Conservation (phyloP, 2,329 filamentous ascomycete species). For the Nakataea oryzae region DNA sequence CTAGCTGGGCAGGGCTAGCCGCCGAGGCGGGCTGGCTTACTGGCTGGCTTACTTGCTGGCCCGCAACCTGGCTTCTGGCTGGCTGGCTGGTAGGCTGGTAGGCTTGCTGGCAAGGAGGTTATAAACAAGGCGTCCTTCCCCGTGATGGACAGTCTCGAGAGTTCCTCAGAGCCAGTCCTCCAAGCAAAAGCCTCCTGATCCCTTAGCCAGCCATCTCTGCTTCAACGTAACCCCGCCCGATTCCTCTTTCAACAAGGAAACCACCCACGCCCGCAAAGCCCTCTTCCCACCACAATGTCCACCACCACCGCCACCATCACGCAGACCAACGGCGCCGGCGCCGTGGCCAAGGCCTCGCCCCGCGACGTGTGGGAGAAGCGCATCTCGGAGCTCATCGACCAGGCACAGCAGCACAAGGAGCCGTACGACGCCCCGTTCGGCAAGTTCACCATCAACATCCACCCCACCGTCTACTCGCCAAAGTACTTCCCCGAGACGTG, state of each 20-base stretch:
- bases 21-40: too few relatives aligned
- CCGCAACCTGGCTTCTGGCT: too few relatives aligned
- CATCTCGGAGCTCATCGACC: constrained; percentile 1
- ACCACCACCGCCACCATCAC: neutral
- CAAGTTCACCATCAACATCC: neutral
- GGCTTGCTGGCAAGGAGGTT: neutral
- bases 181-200: neutral
- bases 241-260: neutral
- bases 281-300: neutral
- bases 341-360: neutral
- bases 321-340: neutral
- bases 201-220: neutral
- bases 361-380: constrained; percentile 1
- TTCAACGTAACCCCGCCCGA: neutral
- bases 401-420: neutral
- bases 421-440: neutral
- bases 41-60: too few relatives aligned
- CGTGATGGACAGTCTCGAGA: neutral
- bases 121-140: neutral
- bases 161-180: neutral
- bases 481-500: constrained; percentile 2
- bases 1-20: too few relatives aligned
- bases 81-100: too few relatives aligned
- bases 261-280: neutral
- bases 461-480: neutral